Base-by-base conservation (phyloP, 2,329 filamentous ascomycete species). In the Lizonia empirigonia region DNA sequence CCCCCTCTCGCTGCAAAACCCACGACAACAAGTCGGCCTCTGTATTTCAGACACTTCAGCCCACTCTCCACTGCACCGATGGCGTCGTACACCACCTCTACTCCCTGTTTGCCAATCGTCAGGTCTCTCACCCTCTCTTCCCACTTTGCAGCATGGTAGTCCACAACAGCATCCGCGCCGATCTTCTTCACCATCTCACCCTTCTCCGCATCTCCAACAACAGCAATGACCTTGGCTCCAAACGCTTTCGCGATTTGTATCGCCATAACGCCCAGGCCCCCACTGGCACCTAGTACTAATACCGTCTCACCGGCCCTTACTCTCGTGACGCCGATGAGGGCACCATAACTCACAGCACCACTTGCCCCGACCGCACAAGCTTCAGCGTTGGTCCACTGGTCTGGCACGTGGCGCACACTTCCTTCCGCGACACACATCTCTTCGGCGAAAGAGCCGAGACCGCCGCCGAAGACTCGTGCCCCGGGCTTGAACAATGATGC, bases 1-100 rank as follows among this genome's bases (percentile, higher is more conserved):
- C 80, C 80, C 13, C 69, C 76, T 39, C 78, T 72, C 1, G 79
- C 83, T 5, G 82, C 83, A 62, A 86, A 86, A 0, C 83, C 83
- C 2, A 85, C 75, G 22, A 86, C 72, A 2, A 86, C 74, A 15
- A 86, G 68, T 24, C 78, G 71, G 0, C 82, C 83, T 27, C 77
- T 74, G 62, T 83, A 80, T 19, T 75, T 80, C 24, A 83, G 67
- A 56, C 81, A 83, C 50, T 78, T 78, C 22, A 86, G 64, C 30
- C 80, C 81, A 50, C 77, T 76, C 53, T 80, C 76, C 7, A 85
- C 80, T 19, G 82, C 74, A 0, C 83, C 83, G 9, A 85, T 82
- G 7, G 78, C 77, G 68, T 86, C 83, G 30, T 81, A 82, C 10
- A 85, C 79, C 0, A 84, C 75, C 68, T 86, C 78, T 2, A 82